Evolutionary conservation across 371 early-diverging fungal genomes (phyloP).

Genomic region (Mortierella sp.): DNA sequence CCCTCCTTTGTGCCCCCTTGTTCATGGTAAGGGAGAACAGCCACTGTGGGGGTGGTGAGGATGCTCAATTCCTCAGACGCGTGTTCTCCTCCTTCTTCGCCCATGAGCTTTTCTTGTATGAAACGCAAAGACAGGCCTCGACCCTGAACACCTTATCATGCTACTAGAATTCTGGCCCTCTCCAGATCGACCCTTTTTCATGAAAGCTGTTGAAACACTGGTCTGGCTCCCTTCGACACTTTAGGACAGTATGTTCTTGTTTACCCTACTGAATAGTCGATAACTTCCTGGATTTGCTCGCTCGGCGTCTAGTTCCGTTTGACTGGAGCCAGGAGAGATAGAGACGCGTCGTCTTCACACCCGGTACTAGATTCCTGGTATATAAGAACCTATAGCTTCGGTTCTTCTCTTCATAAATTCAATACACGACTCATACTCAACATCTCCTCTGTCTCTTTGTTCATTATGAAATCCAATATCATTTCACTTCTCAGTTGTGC

Average conservation of each 20-base stretch:
- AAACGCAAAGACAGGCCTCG: too few relatives aligned
- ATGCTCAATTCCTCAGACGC: too few relatives aligned
- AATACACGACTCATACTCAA: not conserved
- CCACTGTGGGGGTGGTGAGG: not conserved
- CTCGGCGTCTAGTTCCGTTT: not conserved
- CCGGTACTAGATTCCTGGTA: not conserved
- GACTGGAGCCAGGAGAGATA: slow-evolving; percentile 1
- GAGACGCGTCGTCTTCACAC: slow-evolving; percentile 19
- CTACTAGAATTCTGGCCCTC: too few relatives aligned
- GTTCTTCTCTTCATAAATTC: not conserved
- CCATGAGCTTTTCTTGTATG: too few relatives aligned
- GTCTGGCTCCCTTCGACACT: too few relatives aligned
- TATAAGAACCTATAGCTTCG: not conserved
- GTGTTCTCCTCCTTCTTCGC: too few relatives aligned
- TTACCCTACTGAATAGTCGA: not conserved
- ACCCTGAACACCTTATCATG: too few relatives aligned
- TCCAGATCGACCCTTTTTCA: too few relatives aligned
- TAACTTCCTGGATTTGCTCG: not conserved
- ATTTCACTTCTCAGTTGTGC: slow-evolving; percentile 17
- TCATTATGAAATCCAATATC: slow-evolving; percentile 14
- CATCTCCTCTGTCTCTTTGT: not conserved
- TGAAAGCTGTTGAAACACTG: too few relatives aligned
- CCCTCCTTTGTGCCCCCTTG: not conserved
- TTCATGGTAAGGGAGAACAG: too few relatives aligned
- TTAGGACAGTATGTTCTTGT: not conserved